Evolutionary conservation across 2,329 filamentous ascomycete genomes (phyloP).

Genomic region (Trichoderma sp.): DNA sequence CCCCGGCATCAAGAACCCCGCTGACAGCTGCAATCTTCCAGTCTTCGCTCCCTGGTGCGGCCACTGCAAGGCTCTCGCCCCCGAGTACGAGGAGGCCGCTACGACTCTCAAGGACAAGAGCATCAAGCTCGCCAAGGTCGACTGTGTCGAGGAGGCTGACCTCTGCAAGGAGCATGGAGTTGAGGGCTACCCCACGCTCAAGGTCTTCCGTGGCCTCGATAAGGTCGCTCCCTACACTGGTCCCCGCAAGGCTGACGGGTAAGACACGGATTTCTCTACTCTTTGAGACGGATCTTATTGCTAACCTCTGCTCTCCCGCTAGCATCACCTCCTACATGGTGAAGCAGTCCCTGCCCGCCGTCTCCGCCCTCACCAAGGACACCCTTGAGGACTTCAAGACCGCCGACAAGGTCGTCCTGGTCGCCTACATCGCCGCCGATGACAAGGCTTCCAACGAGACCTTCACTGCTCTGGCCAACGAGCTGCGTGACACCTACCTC

Average conservation of each 20-base stretch:
- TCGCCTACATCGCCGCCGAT: slow-evolving; percentile 80
- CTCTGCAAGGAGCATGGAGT: slow-evolving; percentile 89
- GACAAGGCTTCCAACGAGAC: slow-evolving; percentile 87
- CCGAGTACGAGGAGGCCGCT: slow-evolving; percentile 86
- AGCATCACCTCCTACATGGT: slow-evolving; percentile 87
- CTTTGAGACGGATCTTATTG: neutral
- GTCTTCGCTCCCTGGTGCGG: slow-evolving; percentile 97
- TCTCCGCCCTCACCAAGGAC: slow-evolving; percentile 79
- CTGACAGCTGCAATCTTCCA: slow-evolving; percentile 47
- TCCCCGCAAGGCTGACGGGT: slow-evolving; percentile 82
- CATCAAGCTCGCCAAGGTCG: slow-evolving; percentile 82
- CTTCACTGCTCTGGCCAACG: slow-evolving; percentile 72
- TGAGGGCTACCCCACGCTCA: slow-evolving; percentile 97
- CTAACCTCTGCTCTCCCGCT: slow-evolving; percentile 32
- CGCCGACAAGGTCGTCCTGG: slow-evolving; percentile 91
- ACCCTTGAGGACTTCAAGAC: slow-evolving; percentile 96
- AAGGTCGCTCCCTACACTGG: slow-evolving; percentile 79
- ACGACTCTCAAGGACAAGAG: slow-evolving; percentile 85
- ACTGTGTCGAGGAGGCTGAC: slow-evolving; percentile 92
- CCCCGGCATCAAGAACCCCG: slow-evolving; percentile 15
- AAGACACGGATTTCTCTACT: slow-evolving; percentile 41
- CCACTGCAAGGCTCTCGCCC: slow-evolving; percentile 97
- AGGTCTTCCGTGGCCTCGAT: slow-evolving; percentile 93
- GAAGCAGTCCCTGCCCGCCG: slow-evolving; percentile 93
- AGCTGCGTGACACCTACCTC: slow-evolving; percentile 85